phyloP scores from a whole-genome alignment of 805 yeast species.

The Metschnikowia picachoensis region DNA sequence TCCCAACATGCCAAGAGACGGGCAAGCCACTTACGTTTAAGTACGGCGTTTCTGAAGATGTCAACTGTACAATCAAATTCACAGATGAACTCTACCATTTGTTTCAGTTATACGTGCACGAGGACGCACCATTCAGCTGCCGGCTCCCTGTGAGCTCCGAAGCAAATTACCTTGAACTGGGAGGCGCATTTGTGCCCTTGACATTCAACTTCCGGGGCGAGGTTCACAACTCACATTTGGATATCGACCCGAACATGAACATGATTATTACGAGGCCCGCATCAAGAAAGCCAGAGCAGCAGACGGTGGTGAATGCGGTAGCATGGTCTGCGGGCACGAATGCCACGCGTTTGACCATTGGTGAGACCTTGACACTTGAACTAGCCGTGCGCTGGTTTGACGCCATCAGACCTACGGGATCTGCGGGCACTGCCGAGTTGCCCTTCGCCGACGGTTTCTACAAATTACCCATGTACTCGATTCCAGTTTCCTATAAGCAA shows the following conservation, averaged over 20 bases:
- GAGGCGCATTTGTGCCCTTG: conserved; percentile 52
- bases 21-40: conserved; percentile 53
- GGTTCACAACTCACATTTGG: conserved; percentile 63
- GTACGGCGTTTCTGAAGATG: conserved; percentile 49
- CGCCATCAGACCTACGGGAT: conserved; percentile 20
- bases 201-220: conserved; percentile 63
- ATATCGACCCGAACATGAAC: conserved; percentile 57
- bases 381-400: conserved; percentile 59
- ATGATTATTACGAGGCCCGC: conserved; percentile 43
- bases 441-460: conserved; percentile 41
- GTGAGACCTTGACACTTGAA: conserved; percentile 54
- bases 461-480: conserved; percentile 28
- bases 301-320: conserved; percentile 48
- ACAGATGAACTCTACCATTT: conserved; percentile 63
- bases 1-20: conserved; percentile 65
- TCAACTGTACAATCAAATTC: conserved; percentile 58
- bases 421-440: conserved; percentile 18
- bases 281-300: conserved; percentile 24
- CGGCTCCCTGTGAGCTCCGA: conserved; percentile 50
- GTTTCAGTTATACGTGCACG: conserved; percentile 72
- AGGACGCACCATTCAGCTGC: conserved; percentile 74
- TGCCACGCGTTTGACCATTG: conserved; percentile 60
- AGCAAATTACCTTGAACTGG: conserved; percentile 38
- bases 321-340: conserved; percentile 62
- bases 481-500: conserved; percentile 25